phyloP scores from a whole-genome alignment of 2,329 filamentous ascomycete genomes.

The Arthrobotrys entomopaga region DNA sequence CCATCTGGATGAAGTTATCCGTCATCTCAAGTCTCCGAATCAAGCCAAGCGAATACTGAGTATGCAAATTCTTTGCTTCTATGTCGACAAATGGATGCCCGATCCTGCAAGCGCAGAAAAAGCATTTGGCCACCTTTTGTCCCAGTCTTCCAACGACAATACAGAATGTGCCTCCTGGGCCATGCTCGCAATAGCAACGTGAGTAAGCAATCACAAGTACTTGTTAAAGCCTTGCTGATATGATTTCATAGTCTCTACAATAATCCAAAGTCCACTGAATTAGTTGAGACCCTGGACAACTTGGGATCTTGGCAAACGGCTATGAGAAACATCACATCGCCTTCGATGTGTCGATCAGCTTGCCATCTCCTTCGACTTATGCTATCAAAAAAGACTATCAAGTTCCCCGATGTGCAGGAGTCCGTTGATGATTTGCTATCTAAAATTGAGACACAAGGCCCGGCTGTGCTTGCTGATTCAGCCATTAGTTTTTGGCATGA shows the following conservation, averaged over 20 bases:
- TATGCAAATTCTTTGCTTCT: conserved; percentile 70
- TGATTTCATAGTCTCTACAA: conserved; percentile 65
- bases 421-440: conserved; percentile 77
- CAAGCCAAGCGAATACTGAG: conserved; percentile 65
- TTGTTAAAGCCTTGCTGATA: conserved; percentile 29
- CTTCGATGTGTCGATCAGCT: conserved; percentile 78
- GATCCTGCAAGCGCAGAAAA: conserved; percentile 67
- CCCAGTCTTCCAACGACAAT: conserved; percentile 76
- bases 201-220: conserved; percentile 59
- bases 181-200: conserved; percentile 83
- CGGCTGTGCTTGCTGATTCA: conserved; percentile 80
- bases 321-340: conserved; percentile 75
- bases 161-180: conserved; percentile 78
- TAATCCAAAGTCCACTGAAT: conserved; percentile 61
- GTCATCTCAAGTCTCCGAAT: conserved; percentile 66
- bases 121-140: conserved; percentile 70
- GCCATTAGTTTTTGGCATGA: conserved; percentile 77
- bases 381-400: conserved; percentile 72
- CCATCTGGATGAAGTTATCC: conserved; percentile 63
- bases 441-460: conserved; percentile 83
- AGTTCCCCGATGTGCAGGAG: conserved; percentile 74
- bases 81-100: conserved; percentile 65
- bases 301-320: conserved; percentile 79
- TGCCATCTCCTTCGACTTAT: conserved; percentile 78
- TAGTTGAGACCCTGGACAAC: conserved; percentile 69